Percentiles rank a stretch among this genome's conserved stretches.
Evolutionary conservation across 1,284 basidiomycete genomes (phyloP).

Genomic region (Sporisorium graminicola): DNA sequence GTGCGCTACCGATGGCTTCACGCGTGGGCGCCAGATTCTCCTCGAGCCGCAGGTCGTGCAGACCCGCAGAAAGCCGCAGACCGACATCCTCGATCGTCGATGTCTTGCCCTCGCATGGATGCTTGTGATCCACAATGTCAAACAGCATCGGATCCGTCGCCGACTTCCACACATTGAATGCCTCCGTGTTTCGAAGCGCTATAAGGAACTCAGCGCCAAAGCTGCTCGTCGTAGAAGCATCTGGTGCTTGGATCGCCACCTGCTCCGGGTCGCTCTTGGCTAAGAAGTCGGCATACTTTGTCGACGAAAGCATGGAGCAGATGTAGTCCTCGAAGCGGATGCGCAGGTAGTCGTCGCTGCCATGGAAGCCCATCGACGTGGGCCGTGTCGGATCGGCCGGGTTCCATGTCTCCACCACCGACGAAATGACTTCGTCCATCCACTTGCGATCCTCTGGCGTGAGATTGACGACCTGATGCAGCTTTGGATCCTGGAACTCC

Average conservation of each 20-base stretch:
- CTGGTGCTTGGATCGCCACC: constrained; percentile 46
- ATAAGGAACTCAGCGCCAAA: constrained; percentile 64
- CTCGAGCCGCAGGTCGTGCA: constrained; percentile 66
- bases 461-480: constrained; percentile 82
- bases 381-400: constrained; percentile 64
- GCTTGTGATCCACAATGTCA: constrained; percentile 64
- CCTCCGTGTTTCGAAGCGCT: constrained; percentile 56
- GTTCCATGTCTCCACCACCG: constrained; percentile 67
- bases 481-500: constrained; percentile 76
- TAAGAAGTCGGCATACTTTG: constrained; percentile 62
- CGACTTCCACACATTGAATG: constrained; percentile 57
- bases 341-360: constrained; percentile 67
- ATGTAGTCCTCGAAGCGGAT: constrained; percentile 67
- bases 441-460: constrained; percentile 95
- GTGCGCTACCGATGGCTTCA: constrained; percentile 63
- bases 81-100: constrained; percentile 66
- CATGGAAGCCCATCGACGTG: constrained; percentile 64
- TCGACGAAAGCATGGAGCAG: constrained; percentile 61
- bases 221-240: constrained; percentile 36
- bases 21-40: constrained; percentile 66
- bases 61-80: constrained; percentile 60
- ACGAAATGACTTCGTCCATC: constrained; percentile 78
- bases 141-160: constrained; percentile 65
- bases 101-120: constrained; percentile 66
- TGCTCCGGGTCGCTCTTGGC: constrained; percentile 47